Conservation (phyloP, 169 alveolate species). For the Cyclospora cayetanensis region DNA sequence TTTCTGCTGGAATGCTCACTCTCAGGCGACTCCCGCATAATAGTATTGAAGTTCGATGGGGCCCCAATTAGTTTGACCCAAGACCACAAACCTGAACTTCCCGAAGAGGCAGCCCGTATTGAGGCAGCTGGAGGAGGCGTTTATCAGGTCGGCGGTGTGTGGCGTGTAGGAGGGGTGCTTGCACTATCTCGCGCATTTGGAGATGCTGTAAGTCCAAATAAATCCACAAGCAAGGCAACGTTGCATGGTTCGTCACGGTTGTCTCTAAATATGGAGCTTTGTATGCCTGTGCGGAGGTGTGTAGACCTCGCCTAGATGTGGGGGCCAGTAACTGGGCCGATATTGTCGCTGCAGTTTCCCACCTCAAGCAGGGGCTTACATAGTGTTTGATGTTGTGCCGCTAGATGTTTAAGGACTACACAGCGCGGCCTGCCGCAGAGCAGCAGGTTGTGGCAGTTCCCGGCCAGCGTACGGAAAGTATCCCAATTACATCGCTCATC, state of each 20-base stretch:
- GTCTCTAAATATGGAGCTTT: background rate
- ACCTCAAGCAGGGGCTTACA: background rate
- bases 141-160: background rate
- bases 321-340: too few relatives aligned
- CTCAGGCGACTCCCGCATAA: background rate
- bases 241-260: background rate
- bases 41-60: background rate
- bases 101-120: background rate
- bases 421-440: background rate
- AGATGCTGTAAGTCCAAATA: constrained; percentile 38
- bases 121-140: background rate
- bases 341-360: background rate
- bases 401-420: background rate
- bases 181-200: constrained; percentile 56
- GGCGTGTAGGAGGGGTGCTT: constrained; percentile 35
- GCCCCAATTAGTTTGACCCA: background rate
- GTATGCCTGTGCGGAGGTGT: background rate
- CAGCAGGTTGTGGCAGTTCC: background rate
- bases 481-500: background rate
- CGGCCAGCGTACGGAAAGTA: background rate
- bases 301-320: background rate
- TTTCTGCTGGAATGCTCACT: background rate
- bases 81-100: background rate
- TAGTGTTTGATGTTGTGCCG: background rate
- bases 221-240: background rate